Base-by-base conservation (phyloP, 129 eudicot species). In the Flaveria robusta region DNA sequence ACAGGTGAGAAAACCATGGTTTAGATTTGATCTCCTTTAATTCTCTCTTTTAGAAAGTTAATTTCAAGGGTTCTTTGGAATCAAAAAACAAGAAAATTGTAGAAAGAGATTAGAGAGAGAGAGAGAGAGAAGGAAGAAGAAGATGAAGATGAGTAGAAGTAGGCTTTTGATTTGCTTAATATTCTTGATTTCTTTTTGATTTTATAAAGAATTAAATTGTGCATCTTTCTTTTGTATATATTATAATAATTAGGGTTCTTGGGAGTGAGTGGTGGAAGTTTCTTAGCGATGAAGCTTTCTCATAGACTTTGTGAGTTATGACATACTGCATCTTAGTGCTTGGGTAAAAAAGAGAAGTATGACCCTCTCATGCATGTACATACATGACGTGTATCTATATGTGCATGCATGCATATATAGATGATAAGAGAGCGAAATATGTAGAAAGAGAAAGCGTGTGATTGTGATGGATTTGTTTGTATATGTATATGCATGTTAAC, bases 1-100 rank as follows among this genome's bases (percentile, higher is more conserved):
- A 88, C 88, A 73, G 97, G 76, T 51, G 97, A 86, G 82, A 91
- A 91, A 85, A 78, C 92, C 97, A 91, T 91, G 68, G 87, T 81
- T 88, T 68, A 79, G 59, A 83, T 77, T 81, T 71, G 68, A 45
- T 84, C 74, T 86, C 70, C 65, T 77, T 77, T 66, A 69, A 79
- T 81, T 87, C 68, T 84, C 81, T 88, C 93, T 91, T 88, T 91
- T 88, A 87, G 77, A 88, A 91, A 91, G 87, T 83, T 34, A 34
- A 34, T 34, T 86, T 80, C 66, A 71, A 34, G 74, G 79, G 73
- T 83, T 81, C 80, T 82, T 69, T 54, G 83, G 88, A 84, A 86
- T 79, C 85, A 74, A 72, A 81, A 34, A 79, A 72, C 82, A 83
- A 79, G 78, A 74, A 80, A 68, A 64, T 60, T 76, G 72, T 75